Conservation (phyloP, 2,329 filamentous ascomycete species). For the Microcyclospora tardicrescens region DNA sequence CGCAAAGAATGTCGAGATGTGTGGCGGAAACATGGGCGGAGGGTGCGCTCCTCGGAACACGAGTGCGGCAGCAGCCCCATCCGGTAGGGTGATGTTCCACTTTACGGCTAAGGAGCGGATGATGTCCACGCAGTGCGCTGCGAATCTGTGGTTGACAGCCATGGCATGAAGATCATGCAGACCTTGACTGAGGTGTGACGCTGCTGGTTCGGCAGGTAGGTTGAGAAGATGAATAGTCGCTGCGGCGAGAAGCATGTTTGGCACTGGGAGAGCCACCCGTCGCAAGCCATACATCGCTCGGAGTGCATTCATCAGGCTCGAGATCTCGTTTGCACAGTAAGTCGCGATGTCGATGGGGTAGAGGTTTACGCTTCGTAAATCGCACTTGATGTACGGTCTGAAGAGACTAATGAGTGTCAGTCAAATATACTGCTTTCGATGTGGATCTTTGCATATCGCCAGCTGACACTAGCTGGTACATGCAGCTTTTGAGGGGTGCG, state of each 20-base stretch:
- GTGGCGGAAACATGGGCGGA: conserved; percentile 10
- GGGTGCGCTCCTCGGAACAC: conserved; percentile 13
- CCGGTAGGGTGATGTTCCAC: conserved; percentile 32
- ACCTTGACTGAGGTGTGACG: conserved; percentile 28
- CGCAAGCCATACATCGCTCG: conserved; percentile 32
- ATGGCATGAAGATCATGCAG: conserved; percentile 31
- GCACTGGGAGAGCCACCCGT: conserved; percentile 26
- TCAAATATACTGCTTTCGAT: too few relatives aligned
- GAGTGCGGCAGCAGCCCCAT: conserved; percentile 19
- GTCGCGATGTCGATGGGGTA: conserved; percentile 53
- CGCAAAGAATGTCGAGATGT: conserved; percentile 17
- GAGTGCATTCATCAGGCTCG: conserved; percentile 29
- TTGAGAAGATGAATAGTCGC: conserved; percentile 34
- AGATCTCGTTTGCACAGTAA: conserved; percentile 33
- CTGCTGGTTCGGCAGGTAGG: conserved; percentile 25
- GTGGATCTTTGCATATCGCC: too few relatives aligned
- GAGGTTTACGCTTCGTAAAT: conserved; percentile 44
- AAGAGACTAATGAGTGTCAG: conserved; percentile 45
- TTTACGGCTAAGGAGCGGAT: conserved; percentile 29
- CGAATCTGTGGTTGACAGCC: conserved; percentile 32
- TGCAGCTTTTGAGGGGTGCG: too few relatives aligned
- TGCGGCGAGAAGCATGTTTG: conserved; percentile 29
- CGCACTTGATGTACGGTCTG: conserved; percentile 56
- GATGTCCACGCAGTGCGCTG: conserved; percentile 30
- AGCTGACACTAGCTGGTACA: too few relatives aligned